Evolutionary conservation across 805 yeast genomes (phyloP), one percentile per base, ranked within the genome.

Genomic region (Ogataea minuta): DNA sequence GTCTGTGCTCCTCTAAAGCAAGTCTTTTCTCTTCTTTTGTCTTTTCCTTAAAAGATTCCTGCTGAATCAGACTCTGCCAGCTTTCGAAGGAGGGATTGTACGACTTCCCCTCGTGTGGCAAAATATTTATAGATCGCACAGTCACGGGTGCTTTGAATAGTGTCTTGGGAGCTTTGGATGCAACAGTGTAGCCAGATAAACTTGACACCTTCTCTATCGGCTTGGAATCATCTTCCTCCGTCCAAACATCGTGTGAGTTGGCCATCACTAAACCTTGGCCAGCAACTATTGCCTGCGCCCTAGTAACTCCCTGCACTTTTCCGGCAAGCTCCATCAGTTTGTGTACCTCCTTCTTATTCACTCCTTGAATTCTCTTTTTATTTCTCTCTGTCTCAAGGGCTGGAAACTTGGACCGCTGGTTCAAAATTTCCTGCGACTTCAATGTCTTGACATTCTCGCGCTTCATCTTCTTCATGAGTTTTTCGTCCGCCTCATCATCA

Each of bases 71-170:
- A 13, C 62, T 63, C 52, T 79, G 78, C 99, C 99, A 93, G 19
- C 84, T 77, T 40, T 81, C 84, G 48, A 81, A 68, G 9, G 91
- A 74, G 17, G 99, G 99, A 58, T 93, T 93, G 58, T 88, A 93
- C 2, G 98, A 90, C 60, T 84, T 85, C 39, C 98, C 98, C 2
- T 82, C 93, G 52, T 82, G 81, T 9, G 95, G 89, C 3, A 79
- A 41, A 2, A 50, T 60, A 13, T 70, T 79, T 32, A 65, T 53
- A n/a, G 71, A 71, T 42, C 68, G 72, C 12, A 86, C 74, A 28
- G 53, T 52, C n/a, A 79, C 58, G 1, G 95, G 81, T 3, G 66
- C 66, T 23, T 65, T 60, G 32, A 61, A 68, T 48, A 80, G 52
- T 2, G 90, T 81, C 17, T 59, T 60, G 10, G 93, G 91, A 4